Conservation (phyloP, 2,329 filamentous ascomycete genomes). For the Huntiella abstrusa region DNA sequence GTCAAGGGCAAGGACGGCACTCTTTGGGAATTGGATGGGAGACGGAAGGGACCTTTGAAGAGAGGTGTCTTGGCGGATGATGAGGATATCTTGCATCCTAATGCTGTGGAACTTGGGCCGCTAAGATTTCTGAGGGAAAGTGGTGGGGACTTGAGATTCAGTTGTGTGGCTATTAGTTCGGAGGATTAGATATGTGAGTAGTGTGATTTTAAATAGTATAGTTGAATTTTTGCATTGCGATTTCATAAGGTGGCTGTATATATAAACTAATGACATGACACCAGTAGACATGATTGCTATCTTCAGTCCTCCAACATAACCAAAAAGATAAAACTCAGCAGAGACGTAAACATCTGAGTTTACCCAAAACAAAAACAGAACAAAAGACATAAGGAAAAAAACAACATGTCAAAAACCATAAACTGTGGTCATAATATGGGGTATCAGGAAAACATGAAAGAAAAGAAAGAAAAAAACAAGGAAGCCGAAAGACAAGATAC, state of each 20-base stretch:
- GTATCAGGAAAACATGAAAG: neutral
- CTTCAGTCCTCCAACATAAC: neutral
- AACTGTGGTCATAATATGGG: neutral
- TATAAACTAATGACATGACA: no score
- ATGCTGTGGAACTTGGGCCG: slow-evolving; percentile 52
- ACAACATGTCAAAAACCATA: neutral
- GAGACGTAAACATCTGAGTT: neutral
- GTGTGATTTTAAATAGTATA: neutral
- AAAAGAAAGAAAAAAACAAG: slow-evolving; percentile 2
- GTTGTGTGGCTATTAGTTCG: slow-evolving; percentile 25
- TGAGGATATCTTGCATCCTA: slow-evolving; percentile 58
- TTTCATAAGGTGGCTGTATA: no score
- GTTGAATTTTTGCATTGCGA: no score
- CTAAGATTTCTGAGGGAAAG: slow-evolving; percentile 37
- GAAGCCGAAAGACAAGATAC: neutral
- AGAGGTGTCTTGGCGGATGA: slow-evolving; percentile 34
- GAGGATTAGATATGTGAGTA: neutral
- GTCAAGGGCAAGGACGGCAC: slow-evolving; percentile 52
- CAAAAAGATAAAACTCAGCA: neutral
- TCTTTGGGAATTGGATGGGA: slow-evolving; percentile 42
- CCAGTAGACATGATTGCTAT: neutral
- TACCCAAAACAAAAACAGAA: neutral
- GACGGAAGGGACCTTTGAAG: slow-evolving; percentile 36
- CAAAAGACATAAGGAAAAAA: neutral
- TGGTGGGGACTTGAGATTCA: slow-evolving; percentile 38